phyloP scores from a whole-genome alignment of 2,329 filamentous ascomycete species.

The Apiospora pterosperma region DNA sequence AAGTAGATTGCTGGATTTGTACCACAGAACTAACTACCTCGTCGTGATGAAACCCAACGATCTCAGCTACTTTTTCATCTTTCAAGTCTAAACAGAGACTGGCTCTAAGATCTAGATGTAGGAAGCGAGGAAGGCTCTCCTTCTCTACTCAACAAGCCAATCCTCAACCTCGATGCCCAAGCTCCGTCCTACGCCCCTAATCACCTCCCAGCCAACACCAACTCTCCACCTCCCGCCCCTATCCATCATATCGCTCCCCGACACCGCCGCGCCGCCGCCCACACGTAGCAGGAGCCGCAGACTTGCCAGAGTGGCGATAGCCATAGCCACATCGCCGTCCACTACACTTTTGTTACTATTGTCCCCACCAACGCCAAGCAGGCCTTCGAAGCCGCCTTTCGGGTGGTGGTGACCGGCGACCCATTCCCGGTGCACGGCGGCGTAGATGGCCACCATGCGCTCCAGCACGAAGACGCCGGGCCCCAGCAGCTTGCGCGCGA shows the following conservation, averaged over 20 bases:
- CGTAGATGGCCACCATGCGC: slow-evolving; percentile 74
- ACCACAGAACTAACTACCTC: not conserved
- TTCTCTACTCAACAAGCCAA: slow-evolving; percentile 62
- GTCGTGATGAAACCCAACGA: not conserved
- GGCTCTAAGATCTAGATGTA: not conserved
- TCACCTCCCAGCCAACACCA: slow-evolving; percentile 75
- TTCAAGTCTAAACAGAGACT: not conserved
- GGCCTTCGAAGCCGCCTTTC: not conserved
- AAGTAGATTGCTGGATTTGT: not conserved
- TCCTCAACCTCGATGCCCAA: slow-evolving; percentile 78
- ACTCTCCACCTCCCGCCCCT: slow-evolving; percentile 72
- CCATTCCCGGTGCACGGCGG: slow-evolving; percentile 60
- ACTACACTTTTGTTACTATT: slow-evolving; percentile 29
- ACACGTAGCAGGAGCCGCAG: slow-evolving; percentile 67
- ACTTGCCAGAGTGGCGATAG: slow-evolving; percentile 69
- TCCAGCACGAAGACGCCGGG: slow-evolving; percentile 76
- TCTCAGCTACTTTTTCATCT: not conserved
- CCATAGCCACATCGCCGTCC: slow-evolving; percentile 58
- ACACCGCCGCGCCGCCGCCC: slow-evolving; percentile 60
- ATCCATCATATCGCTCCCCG: slow-evolving; percentile 69
- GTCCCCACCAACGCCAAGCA: slow-evolving; percentile 30
- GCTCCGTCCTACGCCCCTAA: slow-evolving; percentile 65
- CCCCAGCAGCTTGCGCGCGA: slow-evolving; percentile 72
- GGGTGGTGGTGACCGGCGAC: slow-evolving; percentile 23
- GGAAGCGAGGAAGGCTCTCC: too few relatives aligned